Evolutionary conservation across 495 filamentous ascomycete species (phyloP), one percentile per base, ranked within the genome.

Genomic region (Glarea lozoyensis): DNA sequence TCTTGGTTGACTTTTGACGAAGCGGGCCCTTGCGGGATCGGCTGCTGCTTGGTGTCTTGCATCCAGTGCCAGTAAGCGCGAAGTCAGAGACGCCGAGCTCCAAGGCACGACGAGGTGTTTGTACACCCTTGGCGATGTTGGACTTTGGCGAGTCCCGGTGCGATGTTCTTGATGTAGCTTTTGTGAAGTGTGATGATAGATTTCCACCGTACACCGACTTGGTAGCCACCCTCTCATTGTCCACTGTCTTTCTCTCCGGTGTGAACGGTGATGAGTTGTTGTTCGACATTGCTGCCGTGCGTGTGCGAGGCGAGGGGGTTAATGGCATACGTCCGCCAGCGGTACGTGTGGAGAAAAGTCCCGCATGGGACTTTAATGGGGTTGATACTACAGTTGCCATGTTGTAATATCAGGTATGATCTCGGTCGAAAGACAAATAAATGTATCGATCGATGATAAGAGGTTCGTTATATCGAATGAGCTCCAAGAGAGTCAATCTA

Each of bases 351-450:
- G 86, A 90, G 70, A 98, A 96, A 55, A 95, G 73, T 41, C 86
- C 86, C 64, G 83, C 77, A 63, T 94, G 90, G 72, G 82, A 88
- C 75, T 93, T 95, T 60, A 90, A 70, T 30, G 92, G 92, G 43
- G 92, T 98, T 42, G 85, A 84, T 60, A 96, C 82, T 64, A 79
- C 75, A 58, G 86, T 84, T 61, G 92, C 88, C 92, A 97, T 98
- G 57, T 52, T 74, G 63, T 43, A 57, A 50, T 61, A 61, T 61
- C 46, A n/a, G 24, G 35, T 52, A 43, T 55, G 50, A 54, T 57
- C 61, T 64, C 60, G 56, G 49, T 59, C 54, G 56, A 60, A 59
- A 50, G 58, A 61, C 63, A 72, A 70, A 4, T 58, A 45, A 67
- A 64, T 62, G 59, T 69, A 65, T 75, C 61, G 65, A 66, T 68